These are phyloP conservation scores for Colletotrichum graminicola DNA, from an alignment of 2,329 filamentous ascomycete genomes.

Conservation along the genomic window DNA sequence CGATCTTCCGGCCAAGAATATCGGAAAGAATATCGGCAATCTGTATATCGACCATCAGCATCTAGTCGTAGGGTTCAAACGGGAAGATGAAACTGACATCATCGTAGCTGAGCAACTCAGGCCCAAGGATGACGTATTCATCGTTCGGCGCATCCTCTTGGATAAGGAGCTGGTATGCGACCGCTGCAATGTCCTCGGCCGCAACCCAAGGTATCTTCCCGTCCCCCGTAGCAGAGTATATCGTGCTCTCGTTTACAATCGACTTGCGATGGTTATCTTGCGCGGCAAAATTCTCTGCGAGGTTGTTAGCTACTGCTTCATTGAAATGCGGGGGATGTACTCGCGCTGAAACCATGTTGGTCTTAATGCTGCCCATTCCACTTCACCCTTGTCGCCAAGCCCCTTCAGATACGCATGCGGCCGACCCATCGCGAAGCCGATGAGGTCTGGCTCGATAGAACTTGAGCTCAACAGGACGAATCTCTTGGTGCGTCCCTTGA, in stretches of 20 bases:
- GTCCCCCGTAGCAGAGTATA: conserved; percentile 58
- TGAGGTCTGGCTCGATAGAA: conserved; percentile 48
- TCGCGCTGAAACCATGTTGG: conserved; percentile 63
- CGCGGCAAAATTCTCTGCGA: conserved; percentile 59
- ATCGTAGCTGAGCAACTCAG: conserved; percentile 52
- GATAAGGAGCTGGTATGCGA: conserved; percentile 56
- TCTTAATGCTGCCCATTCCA: conserved; percentile 58
- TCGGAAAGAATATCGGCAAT: conserved; percentile 51
- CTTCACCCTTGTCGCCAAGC: conserved; percentile 50
- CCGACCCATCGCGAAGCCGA: conserved; percentile 51
- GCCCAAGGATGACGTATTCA: conserved; percentile 54
- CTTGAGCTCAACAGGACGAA: conserved; percentile 60
- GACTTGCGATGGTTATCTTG: conserved; percentile 44
- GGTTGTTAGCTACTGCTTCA: background rate
- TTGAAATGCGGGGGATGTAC: conserved; percentile 20
- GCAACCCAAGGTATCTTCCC: conserved; percentile 62
- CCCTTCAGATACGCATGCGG: conserved; percentile 55
- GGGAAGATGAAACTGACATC: conserved; percentile 46
- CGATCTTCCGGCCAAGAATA: conserved; percentile 50
- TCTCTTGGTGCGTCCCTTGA: conserved; percentile 51
- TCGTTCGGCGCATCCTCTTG: conserved; percentile 55
- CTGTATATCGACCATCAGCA: conserved; percentile 42
- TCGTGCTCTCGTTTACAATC: conserved; percentile 54
- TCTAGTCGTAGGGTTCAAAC: background rate
- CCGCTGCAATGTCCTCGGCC: conserved; percentile 60